Evolutionary conservation across 106 monocot species (phyloP), one percentile per base, ranked within the genome.

Genomic region (Amphibolis antarctica): DNA sequence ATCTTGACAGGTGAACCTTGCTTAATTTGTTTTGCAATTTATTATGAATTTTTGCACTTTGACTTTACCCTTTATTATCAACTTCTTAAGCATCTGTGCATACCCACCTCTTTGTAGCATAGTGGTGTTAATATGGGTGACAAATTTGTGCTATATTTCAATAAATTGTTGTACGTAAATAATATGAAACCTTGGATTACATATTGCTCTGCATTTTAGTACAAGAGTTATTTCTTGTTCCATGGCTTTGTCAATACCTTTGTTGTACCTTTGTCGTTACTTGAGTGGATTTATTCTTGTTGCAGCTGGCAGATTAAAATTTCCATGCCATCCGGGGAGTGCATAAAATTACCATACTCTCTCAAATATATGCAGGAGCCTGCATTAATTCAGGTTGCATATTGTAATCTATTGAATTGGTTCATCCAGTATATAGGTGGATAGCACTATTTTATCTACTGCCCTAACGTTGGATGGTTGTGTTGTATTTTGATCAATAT

Each of bases 1-100:
- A 63, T 62, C 98, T 98, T 57, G 98, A 98, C 67, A 98, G 98
- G 98, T 91, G 53, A 74, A 44, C 1, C 14, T 19, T 63, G 43
- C 42, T 60, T 56, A 13, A 15, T 56, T 56, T 28, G 4, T 49
- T 49, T 56, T 56, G 56, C 28, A 17, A 53, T 53, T 53, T 20
- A 18, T 53, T 53, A 21, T 53, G 19, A 53, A 13, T 26, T 26
- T 56, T 56, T 36, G 36, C 36, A 26, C 7, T 27, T 0, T 10
- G 28, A 9, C 28, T 26, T 56, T 56, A 23, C 28, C 28, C 22
- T 26, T 5, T 56, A 27, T 56, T 56, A 56, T 29, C 56, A 56
- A 56, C 14, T 56, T 25, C 4, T 36, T 36, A 36, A 36, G 10
- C 23, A 53, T 10, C 19, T 53, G 21, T 53, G 11, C 23, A 21